Evolutionary conservation across 202 grass and related monocot species (phyloP).

Genomic region (Digitaria exilis): DNA sequence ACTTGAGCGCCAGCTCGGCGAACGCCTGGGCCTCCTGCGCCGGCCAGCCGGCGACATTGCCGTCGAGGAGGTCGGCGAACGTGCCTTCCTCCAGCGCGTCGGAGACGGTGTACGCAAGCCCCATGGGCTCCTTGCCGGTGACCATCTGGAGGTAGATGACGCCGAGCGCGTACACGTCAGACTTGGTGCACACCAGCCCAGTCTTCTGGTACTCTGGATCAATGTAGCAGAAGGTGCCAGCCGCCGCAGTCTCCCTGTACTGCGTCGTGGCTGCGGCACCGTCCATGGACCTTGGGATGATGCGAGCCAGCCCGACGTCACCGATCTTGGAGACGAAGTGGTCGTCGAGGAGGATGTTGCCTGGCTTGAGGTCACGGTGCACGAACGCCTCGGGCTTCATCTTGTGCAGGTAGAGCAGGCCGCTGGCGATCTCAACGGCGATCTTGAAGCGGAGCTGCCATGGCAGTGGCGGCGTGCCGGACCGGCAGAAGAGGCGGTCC

Average conservation of each 20-base stretch:
- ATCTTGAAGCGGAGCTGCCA: conserved; percentile 86
- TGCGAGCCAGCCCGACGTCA: conserved; percentile 78
- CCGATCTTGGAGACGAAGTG: conserved; percentile 65
- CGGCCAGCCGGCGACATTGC: conserved; percentile 62
- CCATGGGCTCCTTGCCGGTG: conserved; percentile 70
- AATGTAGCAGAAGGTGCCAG: conserved; percentile 93
- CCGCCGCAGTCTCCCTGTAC: conserved; percentile 76
- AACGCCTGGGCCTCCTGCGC: conserved; percentile 55
- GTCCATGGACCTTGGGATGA: conserved; percentile 54
- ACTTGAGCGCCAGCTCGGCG: conserved; percentile 71
- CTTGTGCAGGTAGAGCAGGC: conserved; percentile 80
- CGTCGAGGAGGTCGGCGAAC: conserved; percentile 58
- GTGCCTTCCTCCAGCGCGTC: conserved; percentile 68
- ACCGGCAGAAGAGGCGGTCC: conserved; percentile 70
- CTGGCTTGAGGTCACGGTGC: conserved; percentile 86
- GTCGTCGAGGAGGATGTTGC: conserved; percentile 72
- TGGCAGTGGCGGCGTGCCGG: conserved; percentile 59
- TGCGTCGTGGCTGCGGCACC: conserved; percentile 24
- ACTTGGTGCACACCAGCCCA: conserved; percentile 74
- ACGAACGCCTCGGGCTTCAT: conserved; percentile 77
- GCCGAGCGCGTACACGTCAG: conserved; percentile 84
- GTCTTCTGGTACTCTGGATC: conserved; percentile 96
- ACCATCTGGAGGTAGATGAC: conserved; percentile 85
- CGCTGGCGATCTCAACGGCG: conserved; percentile 62
- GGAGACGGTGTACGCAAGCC: conserved; percentile 65